Conservation (phyloP, 1,139 yeast genomes). For the Nematodospora anomalae region DNA sequence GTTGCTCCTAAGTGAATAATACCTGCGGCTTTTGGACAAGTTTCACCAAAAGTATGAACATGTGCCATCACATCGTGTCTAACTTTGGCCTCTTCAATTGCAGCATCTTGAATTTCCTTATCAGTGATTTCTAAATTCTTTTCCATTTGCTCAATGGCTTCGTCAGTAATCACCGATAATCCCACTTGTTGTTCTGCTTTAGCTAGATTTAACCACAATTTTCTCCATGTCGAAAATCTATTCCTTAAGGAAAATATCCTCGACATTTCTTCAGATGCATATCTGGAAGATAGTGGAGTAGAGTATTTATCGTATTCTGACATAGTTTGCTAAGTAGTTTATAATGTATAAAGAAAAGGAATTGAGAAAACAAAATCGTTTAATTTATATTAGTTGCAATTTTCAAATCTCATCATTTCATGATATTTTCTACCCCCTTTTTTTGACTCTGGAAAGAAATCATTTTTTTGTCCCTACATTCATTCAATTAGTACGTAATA, state of each 20-base stretch:
- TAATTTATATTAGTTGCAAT: neutral
- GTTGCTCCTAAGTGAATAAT: slow-evolving; percentile 98
- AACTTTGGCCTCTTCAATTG: slow-evolving; percentile 93
- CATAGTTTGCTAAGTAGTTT: slow-evolving; percentile 17
- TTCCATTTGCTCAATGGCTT: slow-evolving; percentile 86
- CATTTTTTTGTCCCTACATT: too few relatives aligned
- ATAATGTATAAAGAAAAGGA: neutral
- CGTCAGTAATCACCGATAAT: slow-evolving; percentile 77
- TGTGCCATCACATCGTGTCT: slow-evolving; percentile 99
- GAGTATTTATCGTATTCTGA: slow-evolving; percentile 66
- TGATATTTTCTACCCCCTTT: neutral
- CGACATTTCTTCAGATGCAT: slow-evolving; percentile 98
- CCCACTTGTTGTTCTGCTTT: slow-evolving; percentile 94
- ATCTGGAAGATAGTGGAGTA: slow-evolving; percentile 93
- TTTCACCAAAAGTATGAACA: slow-evolving; percentile 90
- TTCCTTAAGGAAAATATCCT: slow-evolving; percentile 86
- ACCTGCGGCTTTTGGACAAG: slow-evolving; percentile 96
- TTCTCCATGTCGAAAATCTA: slow-evolving; percentile 98
- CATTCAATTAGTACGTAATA: too few relatives aligned
- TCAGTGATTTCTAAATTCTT: slow-evolving; percentile 80
- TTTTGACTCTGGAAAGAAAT: neutral
- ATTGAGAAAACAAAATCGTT: neutral
- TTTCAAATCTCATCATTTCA: neutral
- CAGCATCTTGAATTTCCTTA: slow-evolving; percentile 85
- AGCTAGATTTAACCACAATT: slow-evolving; percentile 93